Evolutionary conservation across 2,329 filamentous ascomycete species (phyloP).

Genomic region (Calonectria hongkongensis): DNA sequence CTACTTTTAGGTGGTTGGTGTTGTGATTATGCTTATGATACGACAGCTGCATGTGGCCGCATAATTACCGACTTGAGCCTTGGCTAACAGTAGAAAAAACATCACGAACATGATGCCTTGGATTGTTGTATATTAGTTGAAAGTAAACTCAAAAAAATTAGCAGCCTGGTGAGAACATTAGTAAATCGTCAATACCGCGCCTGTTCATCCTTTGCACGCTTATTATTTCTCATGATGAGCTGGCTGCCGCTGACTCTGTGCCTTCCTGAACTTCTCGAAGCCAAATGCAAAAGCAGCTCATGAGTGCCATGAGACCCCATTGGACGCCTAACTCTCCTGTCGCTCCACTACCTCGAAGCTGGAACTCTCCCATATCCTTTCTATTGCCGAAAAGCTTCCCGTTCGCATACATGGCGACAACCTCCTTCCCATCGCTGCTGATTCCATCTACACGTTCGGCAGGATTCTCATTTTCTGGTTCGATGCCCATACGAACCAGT

Average conservation of each 20-base stretch:
- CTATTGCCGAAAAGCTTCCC: constrained; percentile 36
- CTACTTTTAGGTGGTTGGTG: neutral
- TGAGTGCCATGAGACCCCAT: constrained; percentile 45
- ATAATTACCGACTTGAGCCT: neutral
- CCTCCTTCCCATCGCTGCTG: constrained; percentile 46
- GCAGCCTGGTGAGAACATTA: too few relatives aligned
- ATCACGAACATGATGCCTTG: neutral
- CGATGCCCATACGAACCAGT: constrained; percentile 43
- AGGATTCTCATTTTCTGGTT: neutral
- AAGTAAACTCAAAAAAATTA: neutral
- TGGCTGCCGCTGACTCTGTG: neutral
- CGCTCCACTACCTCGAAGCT: constrained; percentile 44
- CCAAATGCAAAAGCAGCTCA: constrained; percentile 47
- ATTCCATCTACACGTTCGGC: constrained; percentile 31
- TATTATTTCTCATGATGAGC: neutral
- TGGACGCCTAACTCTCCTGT: constrained; percentile 44
- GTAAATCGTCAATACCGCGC: neutral
- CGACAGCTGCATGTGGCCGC: neutral
- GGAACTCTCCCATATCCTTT: constrained; percentile 46
- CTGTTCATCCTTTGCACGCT: neutral
- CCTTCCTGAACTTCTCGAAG: constrained; percentile 36
- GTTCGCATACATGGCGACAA: constrained; percentile 44
- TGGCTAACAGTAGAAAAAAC: neutral
- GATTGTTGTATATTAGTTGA: neutral
- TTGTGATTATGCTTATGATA: neutral